Conservation (phyloP, 352 stramenopile genomes). For the Pythium biforme region DNA sequence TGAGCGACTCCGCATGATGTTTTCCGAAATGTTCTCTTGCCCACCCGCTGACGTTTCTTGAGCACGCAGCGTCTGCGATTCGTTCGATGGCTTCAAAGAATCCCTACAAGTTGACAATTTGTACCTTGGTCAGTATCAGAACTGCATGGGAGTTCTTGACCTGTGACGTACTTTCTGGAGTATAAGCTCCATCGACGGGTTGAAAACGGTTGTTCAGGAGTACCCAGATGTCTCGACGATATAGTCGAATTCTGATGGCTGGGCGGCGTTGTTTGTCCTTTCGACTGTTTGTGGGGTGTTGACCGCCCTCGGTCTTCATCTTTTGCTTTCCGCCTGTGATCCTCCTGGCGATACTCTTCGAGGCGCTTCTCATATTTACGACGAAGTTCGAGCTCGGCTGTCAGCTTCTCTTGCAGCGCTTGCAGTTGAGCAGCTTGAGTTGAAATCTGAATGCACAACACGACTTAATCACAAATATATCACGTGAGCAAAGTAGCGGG, state of each 20-base stretch:
- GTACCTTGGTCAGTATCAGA: not conserved
- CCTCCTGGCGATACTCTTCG: slow-evolving; percentile 71
- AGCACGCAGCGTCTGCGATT: not conserved
- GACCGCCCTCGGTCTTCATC: slow-evolving; percentile 36
- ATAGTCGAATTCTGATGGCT: slow-evolving; percentile 41
- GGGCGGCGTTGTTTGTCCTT: slow-evolving; percentile 9
- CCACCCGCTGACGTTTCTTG: slow-evolving; percentile 28
- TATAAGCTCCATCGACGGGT: slow-evolving; percentile 70
- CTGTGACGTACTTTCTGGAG: slow-evolving; percentile 49
- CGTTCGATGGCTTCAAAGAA: slow-evolving; percentile 10
- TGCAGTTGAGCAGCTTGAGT: slow-evolving; percentile 67
- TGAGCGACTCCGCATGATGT: slow-evolving; percentile 56
- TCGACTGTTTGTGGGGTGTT: not conserved
- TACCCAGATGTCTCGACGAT: slow-evolving; percentile 29
- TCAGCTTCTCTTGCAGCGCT: slow-evolving; percentile 64
- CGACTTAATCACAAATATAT: not conserved
- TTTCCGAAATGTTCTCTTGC: slow-evolving; percentile 77
- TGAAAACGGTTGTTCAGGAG: slow-evolving; percentile 42
- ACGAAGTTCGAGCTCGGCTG: slow-evolving; percentile 55
- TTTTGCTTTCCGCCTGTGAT: slow-evolving; percentile 44
- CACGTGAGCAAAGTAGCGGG: not conserved
- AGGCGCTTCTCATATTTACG: slow-evolving; percentile 78
- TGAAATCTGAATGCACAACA: slow-evolving; percentile 39
- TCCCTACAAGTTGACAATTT: slow-evolving; percentile 11
- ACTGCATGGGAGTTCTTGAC: not conserved